Evolutionary conservation across 2,329 filamentous ascomycete species (phyloP), one percentile per base, ranked within the genome.

Genomic region (Pestalotiopsis sp.): DNA sequence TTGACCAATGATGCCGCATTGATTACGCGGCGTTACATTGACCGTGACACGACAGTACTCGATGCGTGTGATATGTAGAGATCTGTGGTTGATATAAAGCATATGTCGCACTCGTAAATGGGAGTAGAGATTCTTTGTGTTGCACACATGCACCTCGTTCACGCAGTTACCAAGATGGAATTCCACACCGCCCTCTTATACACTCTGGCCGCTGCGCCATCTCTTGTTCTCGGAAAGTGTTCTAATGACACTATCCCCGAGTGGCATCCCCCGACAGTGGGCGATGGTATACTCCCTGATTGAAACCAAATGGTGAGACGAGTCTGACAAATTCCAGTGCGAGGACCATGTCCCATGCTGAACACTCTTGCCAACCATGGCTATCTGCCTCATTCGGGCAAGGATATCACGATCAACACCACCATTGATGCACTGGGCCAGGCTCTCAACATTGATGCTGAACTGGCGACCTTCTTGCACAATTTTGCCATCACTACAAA

Each of bases 281-380:
- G 61, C 20, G 61, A 64, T 49, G 61, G 61, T 64, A 64, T 23
- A 7, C 7, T 20, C 27, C 36, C 27, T 6, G 9, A 17, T 13
- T 14, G 2, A 38, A 6, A 17, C 2, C 27, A 12, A 38, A 23
- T 25, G 58, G n/a, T 6, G 38, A 38, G 9, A 39, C n/a, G 27
- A n/a, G 12, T n/a, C 27, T 39, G 27, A 20, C 58, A 20, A 20
- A 20, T 6, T 5, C 17, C 7, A 65, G 62, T 36, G 62, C 64
- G 64, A 66, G 41, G 41, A 13, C 66, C 69, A 11, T 70, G 69
- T 27, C 69, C 69, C 36, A 70, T 70, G 69, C 39, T 70, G 4
- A 70, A 70, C 67, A 62, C 62, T 12, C 45, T 70, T 36, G 66
- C 66, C 2, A 70, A 70, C 63, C 69, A 70, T 36, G 69, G 67